These are phyloP conservation scores for Gnomoniopsis sp. DNA, from an alignment of 2,329 filamentous ascomycete genomes.

Conservation along the genomic window DNA sequence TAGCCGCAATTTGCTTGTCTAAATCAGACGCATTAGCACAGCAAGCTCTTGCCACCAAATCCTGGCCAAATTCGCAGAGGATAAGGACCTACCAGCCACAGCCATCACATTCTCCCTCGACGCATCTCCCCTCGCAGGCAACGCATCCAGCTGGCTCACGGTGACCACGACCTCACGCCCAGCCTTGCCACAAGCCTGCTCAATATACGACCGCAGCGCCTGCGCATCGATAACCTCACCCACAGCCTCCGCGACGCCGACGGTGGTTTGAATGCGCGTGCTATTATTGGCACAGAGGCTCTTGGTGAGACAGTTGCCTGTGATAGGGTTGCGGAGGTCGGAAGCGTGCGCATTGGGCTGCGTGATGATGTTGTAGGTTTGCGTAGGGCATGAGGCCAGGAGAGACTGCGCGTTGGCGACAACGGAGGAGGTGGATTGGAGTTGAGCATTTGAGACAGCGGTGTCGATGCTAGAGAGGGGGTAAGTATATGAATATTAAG, in stretches of 20 bases:
- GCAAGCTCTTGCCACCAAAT: background rate
- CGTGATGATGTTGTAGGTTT: slow-evolving; percentile 72
- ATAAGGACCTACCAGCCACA: slow-evolving; percentile 41
- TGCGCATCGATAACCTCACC: slow-evolving; percentile 42
- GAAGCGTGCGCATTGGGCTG: slow-evolving; percentile 70
- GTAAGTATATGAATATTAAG: background rate
- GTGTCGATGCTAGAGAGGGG: slow-evolving; percentile 28
- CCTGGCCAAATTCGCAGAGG: slow-evolving; percentile 21
- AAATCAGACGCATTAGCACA: slow-evolving; percentile 18
- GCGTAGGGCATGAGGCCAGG: slow-evolving; percentile 67
- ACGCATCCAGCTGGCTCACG: slow-evolving; percentile 38
- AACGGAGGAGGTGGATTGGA: slow-evolving; percentile 47
- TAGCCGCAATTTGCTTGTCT: slow-evolving; percentile 51
- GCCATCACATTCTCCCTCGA: slow-evolving; percentile 45
- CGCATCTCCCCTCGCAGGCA: slow-evolving; percentile 32
- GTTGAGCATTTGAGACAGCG: slow-evolving; percentile 34
- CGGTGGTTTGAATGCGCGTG: slow-evolving; percentile 35
- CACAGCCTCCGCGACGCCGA: slow-evolving; percentile 56
- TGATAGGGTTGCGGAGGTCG: slow-evolving; percentile 57
- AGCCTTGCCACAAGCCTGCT: slow-evolving; percentile 41
- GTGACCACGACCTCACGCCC: slow-evolving; percentile 28
- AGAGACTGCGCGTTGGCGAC: slow-evolving; percentile 42
- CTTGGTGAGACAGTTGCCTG: slow-evolving; percentile 48
- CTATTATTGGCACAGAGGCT: slow-evolving; percentile 39
- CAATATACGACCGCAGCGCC: slow-evolving; percentile 42